A percentile compares a stretch with the other conserved stretches of the same genome.
Evolutionary conservation across 2,329 filamentous ascomycete species (phyloP).

Genomic region (Colletotrichum shisoi): DNA sequence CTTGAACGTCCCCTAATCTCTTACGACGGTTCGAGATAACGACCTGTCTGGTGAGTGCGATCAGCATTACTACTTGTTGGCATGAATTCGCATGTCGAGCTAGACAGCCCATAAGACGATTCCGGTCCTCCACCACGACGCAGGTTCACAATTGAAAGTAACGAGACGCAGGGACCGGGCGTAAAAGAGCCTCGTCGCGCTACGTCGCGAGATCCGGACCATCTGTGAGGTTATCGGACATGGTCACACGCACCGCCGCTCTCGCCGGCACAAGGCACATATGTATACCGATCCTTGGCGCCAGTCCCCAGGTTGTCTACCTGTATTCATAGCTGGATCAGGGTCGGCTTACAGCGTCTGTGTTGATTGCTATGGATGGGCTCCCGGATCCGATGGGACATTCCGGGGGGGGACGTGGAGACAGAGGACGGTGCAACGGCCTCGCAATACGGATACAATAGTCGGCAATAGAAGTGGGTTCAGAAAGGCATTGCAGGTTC

Average conservation of each 20-base stretch:
- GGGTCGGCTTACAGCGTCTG: neutral
- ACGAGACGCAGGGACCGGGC: slow-evolving; percentile 19
- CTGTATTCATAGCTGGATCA: neutral
- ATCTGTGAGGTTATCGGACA: slow-evolving; percentile 26
- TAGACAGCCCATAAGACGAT: slow-evolving; percentile 1
- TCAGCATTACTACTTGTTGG: slow-evolving; percentile 10
- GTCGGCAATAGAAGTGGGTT: neutral
- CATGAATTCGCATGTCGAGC: neutral
- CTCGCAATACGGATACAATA: slow-evolving; percentile 5
- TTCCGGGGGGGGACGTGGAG: slow-evolving; percentile 9
- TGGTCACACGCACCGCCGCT: slow-evolving; percentile 22
- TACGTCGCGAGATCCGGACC: slow-evolving; percentile 25
- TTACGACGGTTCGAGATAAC: neutral
- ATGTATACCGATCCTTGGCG: slow-evolving; percentile 12
- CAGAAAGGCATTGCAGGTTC: neutral
- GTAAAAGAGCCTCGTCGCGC: slow-evolving; percentile 15
- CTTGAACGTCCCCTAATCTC: slow-evolving; percentile 14
- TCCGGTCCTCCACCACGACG: slow-evolving; percentile 9
- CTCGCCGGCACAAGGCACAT: slow-evolving; percentile 23
- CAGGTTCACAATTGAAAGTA: slow-evolving; percentile 21
- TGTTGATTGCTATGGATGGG: slow-evolving; percentile 6
- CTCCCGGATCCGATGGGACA: slow-evolving; percentile 22
- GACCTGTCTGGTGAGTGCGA: slow-evolving; percentile 4
- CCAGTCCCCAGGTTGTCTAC: neutral
- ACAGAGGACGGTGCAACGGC: slow-evolving; percentile 4